These are phyloP conservation scores for Cryptosporidium sp. DNA, from an alignment of 169 alveolate species.

Conservation along the genomic window DNA sequence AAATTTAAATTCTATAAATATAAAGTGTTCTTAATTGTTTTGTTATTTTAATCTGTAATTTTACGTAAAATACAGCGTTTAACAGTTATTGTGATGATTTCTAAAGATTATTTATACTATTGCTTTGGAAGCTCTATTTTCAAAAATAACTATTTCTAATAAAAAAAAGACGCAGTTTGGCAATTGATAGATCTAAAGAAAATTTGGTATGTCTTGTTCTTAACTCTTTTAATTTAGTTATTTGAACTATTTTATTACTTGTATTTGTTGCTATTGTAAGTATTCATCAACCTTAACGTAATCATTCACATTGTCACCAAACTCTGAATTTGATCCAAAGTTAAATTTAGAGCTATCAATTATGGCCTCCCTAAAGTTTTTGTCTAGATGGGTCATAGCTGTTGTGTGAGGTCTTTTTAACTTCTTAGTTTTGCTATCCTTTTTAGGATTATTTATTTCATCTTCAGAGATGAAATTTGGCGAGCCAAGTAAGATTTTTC, in stretches of 20 bases:
- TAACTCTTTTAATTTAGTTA: background rate
- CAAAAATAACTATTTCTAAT: too few species aligned
- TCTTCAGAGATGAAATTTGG: background rate
- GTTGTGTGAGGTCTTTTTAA: slow-evolving; percentile 54
- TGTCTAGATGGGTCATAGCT: slow-evolving; percentile 54
- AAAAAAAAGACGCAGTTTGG: too few species aligned
- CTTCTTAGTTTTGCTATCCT: background rate
- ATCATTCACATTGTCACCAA: slow-evolving; percentile 7
- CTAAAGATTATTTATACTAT: too few species aligned
- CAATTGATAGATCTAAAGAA: too few species aligned
- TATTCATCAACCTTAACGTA: background rate
- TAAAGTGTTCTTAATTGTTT: too few species aligned
- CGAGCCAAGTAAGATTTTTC: background rate
- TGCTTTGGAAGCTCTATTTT: too few species aligned
- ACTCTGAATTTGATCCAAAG: background rate
- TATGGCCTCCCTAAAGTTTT: background rate
- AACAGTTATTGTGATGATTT: background rate
- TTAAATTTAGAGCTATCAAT: slow-evolving; percentile 8
- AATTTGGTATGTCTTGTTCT: background rate
- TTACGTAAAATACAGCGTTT: background rate
- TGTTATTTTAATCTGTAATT: too few species aligned
- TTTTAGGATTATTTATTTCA: background rate
- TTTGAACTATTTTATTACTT: background rate
- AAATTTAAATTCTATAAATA: background rate
- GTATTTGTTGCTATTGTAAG: background rate